These are phyloP conservation scores for Arthrobotrys musiformis DNA, from an alignment of 2,329 filamentous ascomycete genomes.

Conservation along the genomic window DNA sequence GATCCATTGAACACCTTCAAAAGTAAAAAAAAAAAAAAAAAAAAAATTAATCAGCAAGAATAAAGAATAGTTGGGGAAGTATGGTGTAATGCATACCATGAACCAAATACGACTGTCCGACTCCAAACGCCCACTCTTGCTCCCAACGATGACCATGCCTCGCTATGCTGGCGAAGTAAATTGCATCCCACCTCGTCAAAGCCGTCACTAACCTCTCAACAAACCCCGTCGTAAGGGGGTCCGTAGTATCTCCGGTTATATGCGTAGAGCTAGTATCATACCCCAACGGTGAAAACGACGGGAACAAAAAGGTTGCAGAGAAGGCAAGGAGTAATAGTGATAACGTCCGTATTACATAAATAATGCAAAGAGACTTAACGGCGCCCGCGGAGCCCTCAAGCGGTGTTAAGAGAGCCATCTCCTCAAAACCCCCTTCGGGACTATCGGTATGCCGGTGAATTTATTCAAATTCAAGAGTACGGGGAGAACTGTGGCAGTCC, in stretches of 20 bases:
- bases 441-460: neutral
- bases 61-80: neutral
- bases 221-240: neutral
- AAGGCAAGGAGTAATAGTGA: slow-evolving; percentile 73
- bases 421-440: neutral
- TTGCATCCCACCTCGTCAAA: slow-evolving; percentile 81
- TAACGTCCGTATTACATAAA: slow-evolving; percentile 74
- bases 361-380: slow-evolving; percentile 57
- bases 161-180: slow-evolving; percentile 77
- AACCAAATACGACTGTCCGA: slow-evolving; percentile 44
- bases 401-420: slow-evolving; percentile 25
- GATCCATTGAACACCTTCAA: slow-evolving; percentile 26
- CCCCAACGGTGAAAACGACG: slow-evolving; percentile 65
- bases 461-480: neutral
- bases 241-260: slow-evolving; percentile 58
- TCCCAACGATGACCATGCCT: slow-evolving; percentile 76
- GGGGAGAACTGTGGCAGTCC: neutral
- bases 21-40: neutral
- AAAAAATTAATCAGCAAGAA: neutral
- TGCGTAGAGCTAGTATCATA: slow-evolving; percentile 79
- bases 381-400: slow-evolving; percentile 47
- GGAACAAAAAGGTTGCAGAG: slow-evolving; percentile 66
- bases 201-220: slow-evolving; percentile 66
- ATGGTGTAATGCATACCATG: slow-evolving; percentile 16
- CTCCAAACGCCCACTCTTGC: slow-evolving; percentile 77